Evolutionary conservation across 2,329 filamentous ascomycete species (phyloP), one percentile per base, ranked within the genome.

Genomic region (Cercospora beticola): DNA sequence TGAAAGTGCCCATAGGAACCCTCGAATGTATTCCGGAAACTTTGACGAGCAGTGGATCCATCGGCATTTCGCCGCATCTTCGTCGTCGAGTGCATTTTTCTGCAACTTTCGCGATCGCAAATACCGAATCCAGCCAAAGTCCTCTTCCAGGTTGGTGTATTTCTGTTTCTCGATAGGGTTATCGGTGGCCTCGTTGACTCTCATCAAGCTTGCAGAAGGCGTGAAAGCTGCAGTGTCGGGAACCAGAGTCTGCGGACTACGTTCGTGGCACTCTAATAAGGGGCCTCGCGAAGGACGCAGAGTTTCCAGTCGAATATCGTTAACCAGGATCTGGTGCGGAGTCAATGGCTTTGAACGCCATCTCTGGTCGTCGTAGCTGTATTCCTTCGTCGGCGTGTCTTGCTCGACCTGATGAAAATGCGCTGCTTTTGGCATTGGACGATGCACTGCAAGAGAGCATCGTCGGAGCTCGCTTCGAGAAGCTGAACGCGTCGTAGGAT

Each of bases 31-130:
- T 43, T 81, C 77, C 0, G 81, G 77, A 58, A 78, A 81, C 63
- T 81, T 82, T 71, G 78, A 80, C 0, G 80, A 81, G 40, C 81
- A 80, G 66, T 82, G 81, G 12, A 82, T 80, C 81, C 81, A 82
- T 21, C 80, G 74, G 67, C 77, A 80, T 67, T 81, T 81, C 23
- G 75, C 69, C 7, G 66, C 68, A 21, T 78, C 68, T 23, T 74
- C 67, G 12, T 76, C 65, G 57, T 80, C 78, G 30, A 68, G 71
- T 28, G 75, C 68, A 33, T 71, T 65, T 18, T 74, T 65, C 66
- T 82, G 79, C n/a, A 77, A 74, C 3, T 72, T 71, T 21, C 74
- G 68, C 23, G 79, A 75, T 21, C 81, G 74, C 46, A 82, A 66
- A 59, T 76, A 74, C 36, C 80, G 78, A 71, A 82, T 76, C 81